Base-by-base conservation (phyloP, 176 grass and related monocot genomes). In the Echinochloa phyllopogon region DNA sequence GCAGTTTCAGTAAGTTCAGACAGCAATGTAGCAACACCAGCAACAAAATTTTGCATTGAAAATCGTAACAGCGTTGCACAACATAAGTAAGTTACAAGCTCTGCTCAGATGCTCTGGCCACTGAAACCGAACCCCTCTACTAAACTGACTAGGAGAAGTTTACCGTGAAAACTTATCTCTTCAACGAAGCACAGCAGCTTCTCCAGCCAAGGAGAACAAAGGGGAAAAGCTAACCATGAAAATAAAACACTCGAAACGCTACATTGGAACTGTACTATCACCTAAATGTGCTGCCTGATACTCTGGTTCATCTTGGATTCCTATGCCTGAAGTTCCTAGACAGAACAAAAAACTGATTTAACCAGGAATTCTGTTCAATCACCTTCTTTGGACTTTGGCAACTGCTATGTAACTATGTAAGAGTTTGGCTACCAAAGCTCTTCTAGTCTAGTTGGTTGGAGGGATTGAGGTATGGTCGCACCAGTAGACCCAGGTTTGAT, bases 231-330 rank as follows among this genome's bases (percentile, higher is more conserved):
- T 40, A 52, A 71, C 9, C 10, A 41, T 1, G 23, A 80, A 75
- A 42, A 75, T 1, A 76, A 14, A 29, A 56, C 64, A 77, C 45
- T 16, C 78, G 57, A 20, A 82, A 36, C 4, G 5, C 56, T 16
- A 57, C 20, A 48, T 72, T 49, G 11, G 18, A 73, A 56, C 21
- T 73, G 21, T 77, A 72, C 69, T n/a, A n/a, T n/a, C n/a, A n/a
- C n/a, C n/a, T n/a, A n/a, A n/a, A n/a, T n/a, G n/a, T n/a, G n/a
- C n/a, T n/a, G n/a, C n/a, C n/a, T n/a, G n/a, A n/a, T n/a, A n/a
- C n/a, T n/a, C n/a, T n/a, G n/a, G n/a, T n/a, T n/a, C n/a, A n/a
- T n/a, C n/a, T n/a, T n/a, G n/a, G n/a, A n/a, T n/a, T n/a, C n/a
- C n/a, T n/a, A n/a, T n/a, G n/a, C n/a, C n/a, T n/a, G n/a, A n/a